Conservation (phyloP, 139 green algal species). For the Chlorella sp. region DNA sequence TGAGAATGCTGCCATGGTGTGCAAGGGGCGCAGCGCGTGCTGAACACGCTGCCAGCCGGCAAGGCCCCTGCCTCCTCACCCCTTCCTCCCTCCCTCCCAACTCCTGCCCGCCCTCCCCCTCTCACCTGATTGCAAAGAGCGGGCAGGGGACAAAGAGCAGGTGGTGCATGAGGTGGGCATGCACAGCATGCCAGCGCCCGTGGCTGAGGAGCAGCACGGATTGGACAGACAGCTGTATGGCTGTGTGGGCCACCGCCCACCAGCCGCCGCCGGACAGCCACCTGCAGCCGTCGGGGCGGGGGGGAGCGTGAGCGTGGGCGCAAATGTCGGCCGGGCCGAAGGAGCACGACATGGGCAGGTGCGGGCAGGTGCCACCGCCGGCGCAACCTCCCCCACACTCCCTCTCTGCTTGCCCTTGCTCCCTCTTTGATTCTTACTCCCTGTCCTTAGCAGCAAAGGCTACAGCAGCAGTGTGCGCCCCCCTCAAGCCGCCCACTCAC, state of each 20-base stretch:
- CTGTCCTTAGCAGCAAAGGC: not conserved
- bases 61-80: too few relatives aligned
- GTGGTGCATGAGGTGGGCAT: not conserved
- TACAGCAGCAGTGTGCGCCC: not conserved
- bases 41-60: too few relatives aligned
- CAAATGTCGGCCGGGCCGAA: not conserved
- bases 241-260: constrained; percentile 10
- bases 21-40: too few relatives aligned
- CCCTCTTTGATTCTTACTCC: not conserved
- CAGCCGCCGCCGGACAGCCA: constrained; percentile 15
- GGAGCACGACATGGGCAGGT: not conserved
- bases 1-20: too few relatives aligned
- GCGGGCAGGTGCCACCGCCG: too few relatives aligned
- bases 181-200: not conserved
- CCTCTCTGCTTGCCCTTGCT: too few relatives aligned
- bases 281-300: not conserved
- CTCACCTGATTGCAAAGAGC: not conserved
- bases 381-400: too few relatives aligned
- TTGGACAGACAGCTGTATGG: too few relatives aligned
- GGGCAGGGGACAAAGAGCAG: not conserved
- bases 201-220: not conserved
- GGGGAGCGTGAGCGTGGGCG: too few relatives aligned
- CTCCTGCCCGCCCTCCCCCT: too few relatives aligned
- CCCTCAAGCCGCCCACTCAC: not conserved
- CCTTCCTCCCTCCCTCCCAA: too few relatives aligned